Evolutionary conservation across 345 rosid species (phyloP), one percentile per base, ranked within the genome.

Genomic region (Camelina hispida): DNA sequence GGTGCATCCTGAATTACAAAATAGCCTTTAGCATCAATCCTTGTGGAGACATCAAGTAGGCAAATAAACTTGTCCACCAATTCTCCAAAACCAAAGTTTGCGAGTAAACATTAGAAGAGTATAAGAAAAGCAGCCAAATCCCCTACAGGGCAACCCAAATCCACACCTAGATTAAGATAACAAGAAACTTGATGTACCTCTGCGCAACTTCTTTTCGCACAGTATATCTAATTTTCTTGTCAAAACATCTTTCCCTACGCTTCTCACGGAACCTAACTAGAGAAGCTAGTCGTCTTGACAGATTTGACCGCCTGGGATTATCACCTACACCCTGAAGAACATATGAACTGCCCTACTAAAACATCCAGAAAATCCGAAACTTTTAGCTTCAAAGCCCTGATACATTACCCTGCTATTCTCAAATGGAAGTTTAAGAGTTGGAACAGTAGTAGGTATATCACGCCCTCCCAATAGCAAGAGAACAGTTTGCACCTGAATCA

Each of bases 141-240:
- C 53, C 9, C 34, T 6, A 47, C 11, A 48, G 22, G 11, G 53
- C 52, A 47, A 22, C 52, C 22, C 53, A 16, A 48, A 48, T 48
- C 15, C 1, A 52, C 15, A 52, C 30, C 30, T 20, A 52, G 28
- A 20, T 20, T 52, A 52, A 11, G 7, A 22, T 52, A 22, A 52
- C 57, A 52, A 22, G 57, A 52, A 52, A 52, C 32, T 22, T 52
- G n/a, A 11, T 52, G 23, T 52, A 52, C 28, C 57, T 52, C 32
- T 52, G 9, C 3, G 32, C 57, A 52, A 52, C 32, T 52, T 52
- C 57, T 52, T 52, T 52, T 2, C 9, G n/a, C 57, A 52, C 57
- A 52, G n/a, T 52, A 52, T 52, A 52, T 52, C 57, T 52, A 22
- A 22, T 52, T 52, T 52, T 52, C 14, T 22, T 52, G 57, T 52